A percentile compares a stretch with the other conserved stretches of the same genome.
These are phyloP conservation scores for Fomitopsis palustris DNA, from an alignment of 1,284 basidiomycete genomes.

Conservation along the genomic window DNA sequence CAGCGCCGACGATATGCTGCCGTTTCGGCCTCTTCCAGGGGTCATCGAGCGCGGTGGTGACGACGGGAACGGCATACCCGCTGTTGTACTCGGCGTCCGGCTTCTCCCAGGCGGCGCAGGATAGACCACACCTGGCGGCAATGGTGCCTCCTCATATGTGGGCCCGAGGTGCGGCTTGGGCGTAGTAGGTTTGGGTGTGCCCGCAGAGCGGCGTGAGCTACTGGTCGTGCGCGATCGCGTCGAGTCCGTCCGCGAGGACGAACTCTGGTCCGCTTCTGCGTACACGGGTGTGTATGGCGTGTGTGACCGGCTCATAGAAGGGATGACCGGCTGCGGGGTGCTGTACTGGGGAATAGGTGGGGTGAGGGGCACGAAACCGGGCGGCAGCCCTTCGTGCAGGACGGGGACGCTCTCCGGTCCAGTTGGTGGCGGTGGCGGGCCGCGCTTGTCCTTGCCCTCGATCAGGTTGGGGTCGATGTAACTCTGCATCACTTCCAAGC, in stretches of 20 bases:
- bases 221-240: not conserved
- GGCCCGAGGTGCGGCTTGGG: not conserved
- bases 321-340: not conserved
- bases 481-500: constrained; percentile 13
- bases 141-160: constrained; percentile 18
- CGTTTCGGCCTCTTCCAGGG: not conserved
- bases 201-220: not conserved
- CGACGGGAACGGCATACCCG: not conserved
- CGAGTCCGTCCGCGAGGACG: not conserved
- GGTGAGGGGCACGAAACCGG: constrained; percentile 16
- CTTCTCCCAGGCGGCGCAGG: constrained; percentile 13
- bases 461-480: constrained; percentile 1
- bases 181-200: not conserved
- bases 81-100: not conserved
- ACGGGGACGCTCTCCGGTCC: constrained; percentile 8
- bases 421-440: constrained; percentile 10
- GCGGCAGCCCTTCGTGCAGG: constrained; percentile 9
- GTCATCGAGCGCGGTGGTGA: constrained; percentile 4
- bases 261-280: not conserved
- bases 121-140: constrained; percentile 18
- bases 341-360: not conserved
- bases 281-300: not conserved
- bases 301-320: not conserved
- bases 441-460: constrained; percentile 3
- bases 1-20: not conserved